Conservation (phyloP, 139 green algal genomes). For the Deuterostichococcus epilithicus region DNA sequence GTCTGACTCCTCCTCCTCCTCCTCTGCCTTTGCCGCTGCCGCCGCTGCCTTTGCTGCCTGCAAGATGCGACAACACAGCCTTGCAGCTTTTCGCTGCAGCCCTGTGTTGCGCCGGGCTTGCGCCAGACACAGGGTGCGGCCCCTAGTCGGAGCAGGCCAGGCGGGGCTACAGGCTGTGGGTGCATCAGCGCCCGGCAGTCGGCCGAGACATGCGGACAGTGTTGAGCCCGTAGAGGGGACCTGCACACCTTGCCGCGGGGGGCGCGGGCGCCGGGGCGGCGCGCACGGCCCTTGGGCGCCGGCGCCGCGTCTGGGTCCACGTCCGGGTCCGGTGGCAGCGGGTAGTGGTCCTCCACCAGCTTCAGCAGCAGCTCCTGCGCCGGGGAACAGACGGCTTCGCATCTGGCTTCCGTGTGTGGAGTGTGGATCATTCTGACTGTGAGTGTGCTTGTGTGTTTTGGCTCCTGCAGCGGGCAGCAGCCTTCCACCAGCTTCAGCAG, state of each 20-base stretch:
- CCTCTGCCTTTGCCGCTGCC: constrained; percentile 10
- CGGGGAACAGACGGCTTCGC: not conserved
- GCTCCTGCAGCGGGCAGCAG: too few species aligned
- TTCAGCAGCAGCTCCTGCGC: constrained; percentile 46
- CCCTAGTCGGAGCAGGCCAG: too few species aligned
- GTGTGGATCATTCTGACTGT: not conserved
- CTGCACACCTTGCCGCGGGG: not conserved
- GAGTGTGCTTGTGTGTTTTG: too few species aligned
- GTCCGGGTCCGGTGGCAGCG: constrained; percentile 28
- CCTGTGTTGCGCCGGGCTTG: too few species aligned
- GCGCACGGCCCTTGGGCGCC: not conserved
- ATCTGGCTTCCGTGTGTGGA: constrained; percentile 10
- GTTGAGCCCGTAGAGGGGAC: too few species aligned
- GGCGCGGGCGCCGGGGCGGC: too few species aligned
- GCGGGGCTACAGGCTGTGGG: too few species aligned
- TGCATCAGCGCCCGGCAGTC: too few species aligned
- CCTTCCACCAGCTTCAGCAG: too few species aligned
- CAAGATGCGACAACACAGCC: not conserved
- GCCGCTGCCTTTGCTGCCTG: not conserved
- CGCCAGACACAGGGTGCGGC: too few species aligned
- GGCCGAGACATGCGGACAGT: too few species aligned
- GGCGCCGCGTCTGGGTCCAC: not conserved
- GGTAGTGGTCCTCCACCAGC: constrained; percentile 46
- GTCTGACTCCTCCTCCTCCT: too few species aligned
- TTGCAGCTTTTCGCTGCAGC: not conserved